Evolutionary conservation across 2,329 filamentous ascomycete genomes (phyloP).

Genomic region (Penicillium aurantiogriseum): DNA sequence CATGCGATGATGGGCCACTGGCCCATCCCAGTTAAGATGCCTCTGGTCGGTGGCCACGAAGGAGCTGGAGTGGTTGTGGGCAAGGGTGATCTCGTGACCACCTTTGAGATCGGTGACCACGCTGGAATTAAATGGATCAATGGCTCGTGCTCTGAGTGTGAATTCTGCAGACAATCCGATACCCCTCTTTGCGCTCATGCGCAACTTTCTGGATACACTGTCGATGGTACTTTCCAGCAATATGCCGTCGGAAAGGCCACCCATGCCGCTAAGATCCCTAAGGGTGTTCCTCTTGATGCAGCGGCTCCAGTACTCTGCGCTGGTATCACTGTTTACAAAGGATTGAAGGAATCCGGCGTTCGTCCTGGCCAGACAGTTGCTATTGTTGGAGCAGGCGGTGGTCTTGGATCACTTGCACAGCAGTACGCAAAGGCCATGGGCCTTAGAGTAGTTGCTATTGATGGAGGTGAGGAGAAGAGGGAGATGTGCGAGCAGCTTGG

Average conservation of each 20-base stretch:
- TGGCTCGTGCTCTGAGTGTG: conserved; percentile 75
- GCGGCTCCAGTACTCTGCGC: conserved; percentile 80
- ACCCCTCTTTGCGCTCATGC: conserved; percentile 77
- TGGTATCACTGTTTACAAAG: conserved; percentile 87
- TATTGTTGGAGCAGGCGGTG: conserved; percentile 83
- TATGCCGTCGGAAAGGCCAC: conserved; percentile 84
- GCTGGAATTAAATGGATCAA: conserved; percentile 91
- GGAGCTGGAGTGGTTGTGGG: conserved; percentile 79
- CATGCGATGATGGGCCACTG: conserved; percentile 84
- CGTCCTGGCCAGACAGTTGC: conserved; percentile 74
- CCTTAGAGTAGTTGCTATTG: conserved; percentile 74
- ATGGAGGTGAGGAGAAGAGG: conserved; percentile 77
- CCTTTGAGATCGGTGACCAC: conserved; percentile 74
- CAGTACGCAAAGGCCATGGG: conserved; percentile 95
- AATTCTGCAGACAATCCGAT: conserved; percentile 74
- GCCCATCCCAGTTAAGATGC: conserved; percentile 76
- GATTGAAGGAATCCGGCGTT: conserved; percentile 76
- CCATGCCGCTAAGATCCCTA: conserved; percentile 78
- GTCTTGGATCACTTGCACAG: conserved; percentile 73
- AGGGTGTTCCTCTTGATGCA: conserved; percentile 71
- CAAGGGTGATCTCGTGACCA: conserved; percentile 68
- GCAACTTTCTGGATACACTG: conserved; percentile 80
- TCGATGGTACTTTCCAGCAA: conserved; percentile 91
- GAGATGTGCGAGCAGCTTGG: conserved; percentile 67
- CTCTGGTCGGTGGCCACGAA: conserved; percentile 75